Evolutionary conservation across 305 asterid genomes (phyloP).

Genomic region (Ilex paraguariensis): DNA sequence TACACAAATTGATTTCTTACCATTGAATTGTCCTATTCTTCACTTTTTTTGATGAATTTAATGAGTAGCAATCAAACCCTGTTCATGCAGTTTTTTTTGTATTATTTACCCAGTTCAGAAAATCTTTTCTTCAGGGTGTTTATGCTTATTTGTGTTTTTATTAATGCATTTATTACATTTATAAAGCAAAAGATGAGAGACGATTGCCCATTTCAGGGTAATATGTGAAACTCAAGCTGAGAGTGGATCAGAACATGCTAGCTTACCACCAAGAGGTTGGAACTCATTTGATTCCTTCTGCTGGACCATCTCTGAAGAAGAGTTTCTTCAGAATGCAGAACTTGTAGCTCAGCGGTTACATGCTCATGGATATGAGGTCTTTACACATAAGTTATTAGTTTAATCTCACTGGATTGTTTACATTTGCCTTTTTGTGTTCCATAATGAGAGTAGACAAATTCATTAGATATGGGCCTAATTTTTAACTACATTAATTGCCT

Average conservation of each 20-base stretch:
- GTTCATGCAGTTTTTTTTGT: too few species aligned
- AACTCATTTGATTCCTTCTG: constrained; percentile 88
- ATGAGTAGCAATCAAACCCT: too few species aligned
- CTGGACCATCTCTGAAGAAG: constrained; percentile 82
- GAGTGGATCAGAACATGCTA: constrained; percentile 26
- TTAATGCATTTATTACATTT: too few species aligned
- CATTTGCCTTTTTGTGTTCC: too few species aligned
- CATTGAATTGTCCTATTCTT: too few species aligned
- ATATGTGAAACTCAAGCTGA: neutral
- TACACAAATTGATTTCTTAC: too few species aligned
- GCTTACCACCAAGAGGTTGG: constrained; percentile 92
- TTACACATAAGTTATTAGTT: neutral
- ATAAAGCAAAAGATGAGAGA: too few species aligned
- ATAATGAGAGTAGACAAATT: neutral
- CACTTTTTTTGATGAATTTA: too few species aligned
- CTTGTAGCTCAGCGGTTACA: constrained; percentile 54
- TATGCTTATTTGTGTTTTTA: too few species aligned
- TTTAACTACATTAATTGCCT: constrained; percentile 5
- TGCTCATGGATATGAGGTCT: constrained; percentile 74
- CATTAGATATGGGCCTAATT: neutral
- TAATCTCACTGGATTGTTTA: too few species aligned
- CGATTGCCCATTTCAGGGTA: neutral
- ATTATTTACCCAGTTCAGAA: too few species aligned
- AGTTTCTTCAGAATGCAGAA: constrained; percentile 68
- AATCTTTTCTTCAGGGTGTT: too few species aligned